Evolutionary conservation across 202 grass and related monocot species (phyloP).

Genomic region (Schoenoplectus tabernaemontani): DNA sequence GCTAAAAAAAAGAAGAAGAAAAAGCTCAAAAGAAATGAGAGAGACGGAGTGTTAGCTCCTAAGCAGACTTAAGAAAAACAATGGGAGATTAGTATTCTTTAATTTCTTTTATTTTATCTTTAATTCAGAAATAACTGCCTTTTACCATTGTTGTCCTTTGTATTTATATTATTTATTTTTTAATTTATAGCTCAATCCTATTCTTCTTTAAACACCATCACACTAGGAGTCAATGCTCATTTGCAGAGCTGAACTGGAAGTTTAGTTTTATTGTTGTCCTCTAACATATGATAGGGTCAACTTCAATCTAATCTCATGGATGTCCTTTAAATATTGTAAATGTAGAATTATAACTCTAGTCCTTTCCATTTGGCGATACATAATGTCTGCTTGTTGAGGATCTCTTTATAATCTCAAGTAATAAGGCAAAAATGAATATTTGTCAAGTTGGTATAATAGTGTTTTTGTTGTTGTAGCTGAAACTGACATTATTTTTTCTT

Average conservation of each 20-base stretch:
- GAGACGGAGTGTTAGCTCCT: too few species aligned
- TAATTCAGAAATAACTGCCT: neutral
- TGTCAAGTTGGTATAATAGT: neutral
- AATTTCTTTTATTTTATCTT: constrained; percentile 4
- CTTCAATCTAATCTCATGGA: neutral
- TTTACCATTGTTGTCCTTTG: too few species aligned
- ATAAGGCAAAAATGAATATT: neutral
- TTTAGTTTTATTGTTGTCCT: neutral
- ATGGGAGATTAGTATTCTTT: too few species aligned
- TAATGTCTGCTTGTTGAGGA: neutral
- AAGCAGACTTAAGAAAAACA: too few species aligned
- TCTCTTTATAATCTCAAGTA: neutral
- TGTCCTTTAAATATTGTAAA: neutral
- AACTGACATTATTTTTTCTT: neutral
- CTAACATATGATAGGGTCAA: neutral
- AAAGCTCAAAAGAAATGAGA: too few species aligned
- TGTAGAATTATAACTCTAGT: neutral
- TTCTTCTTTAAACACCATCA: neutral
- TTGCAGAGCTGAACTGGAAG: neutral
- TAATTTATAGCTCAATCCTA: neutral
- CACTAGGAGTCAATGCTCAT: neutral
- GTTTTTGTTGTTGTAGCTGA: neutral
- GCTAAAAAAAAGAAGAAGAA: too few species aligned
- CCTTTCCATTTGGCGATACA: neutral
- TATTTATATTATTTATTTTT: neutral